Evolutionary conservation across 202 grass and related monocot species (phyloP).

Genomic region (Panicum hallii): DNA sequence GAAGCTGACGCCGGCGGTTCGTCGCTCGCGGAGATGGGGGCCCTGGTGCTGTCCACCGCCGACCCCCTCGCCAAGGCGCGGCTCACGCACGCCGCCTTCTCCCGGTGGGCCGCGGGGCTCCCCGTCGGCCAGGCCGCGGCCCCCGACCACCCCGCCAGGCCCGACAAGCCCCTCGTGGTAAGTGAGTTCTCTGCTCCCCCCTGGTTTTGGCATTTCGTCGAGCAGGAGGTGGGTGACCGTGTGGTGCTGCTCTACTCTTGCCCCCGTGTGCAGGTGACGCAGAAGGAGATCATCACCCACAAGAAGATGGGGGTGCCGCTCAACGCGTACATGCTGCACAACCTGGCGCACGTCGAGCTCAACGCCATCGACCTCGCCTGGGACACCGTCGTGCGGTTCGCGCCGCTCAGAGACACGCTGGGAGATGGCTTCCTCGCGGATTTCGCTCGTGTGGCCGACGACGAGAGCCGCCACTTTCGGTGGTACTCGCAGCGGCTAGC

Average conservation of each 20-base stretch:
- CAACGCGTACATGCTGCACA: conserved; percentile 95
- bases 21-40: conserved; percentile 75
- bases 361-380: conserved; percentile 95
- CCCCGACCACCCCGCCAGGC: conserved; percentile 62
- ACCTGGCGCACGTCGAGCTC: conserved; percentile 91
- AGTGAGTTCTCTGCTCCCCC: background rate
- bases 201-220: conserved; percentile 41
- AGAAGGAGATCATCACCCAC: conserved; percentile 78
- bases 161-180: conserved; percentile 75
- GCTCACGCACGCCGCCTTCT: conserved; percentile 83
- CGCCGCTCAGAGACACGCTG: conserved; percentile 61
- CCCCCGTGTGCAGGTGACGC: conserved; percentile 58
- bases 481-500: conserved; percentile 88
- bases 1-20: conserved; percentile 22
- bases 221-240: background rate
- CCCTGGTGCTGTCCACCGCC: conserved; percentile 67
- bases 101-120: conserved; percentile 55
- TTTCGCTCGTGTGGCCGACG: conserved; percentile 87
- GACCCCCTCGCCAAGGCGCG: conserved; percentile 73
- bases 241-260: background rate
- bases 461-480: conserved; percentile 88
- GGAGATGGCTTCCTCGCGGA: conserved; percentile 84
- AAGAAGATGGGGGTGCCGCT: conserved; percentile 84
- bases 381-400: conserved; percentile 92
- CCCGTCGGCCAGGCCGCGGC: conserved; percentile 52